Base-by-base conservation (phyloP, 1,284 basidiomycete species). In the Rhodotorula mucilaginosa region DNA sequence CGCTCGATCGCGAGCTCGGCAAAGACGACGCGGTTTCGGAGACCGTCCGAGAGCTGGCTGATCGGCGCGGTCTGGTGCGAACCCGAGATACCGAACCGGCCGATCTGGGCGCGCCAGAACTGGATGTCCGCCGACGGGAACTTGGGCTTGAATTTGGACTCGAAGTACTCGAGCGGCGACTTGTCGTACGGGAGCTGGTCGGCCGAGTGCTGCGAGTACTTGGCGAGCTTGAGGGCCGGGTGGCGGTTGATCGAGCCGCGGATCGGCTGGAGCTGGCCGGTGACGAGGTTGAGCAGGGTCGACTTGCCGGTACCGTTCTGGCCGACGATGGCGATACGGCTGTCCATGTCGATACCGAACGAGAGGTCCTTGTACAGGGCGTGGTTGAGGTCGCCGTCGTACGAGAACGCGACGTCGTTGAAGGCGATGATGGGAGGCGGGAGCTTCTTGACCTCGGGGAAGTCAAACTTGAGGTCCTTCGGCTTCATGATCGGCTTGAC, bases 231-330 rank as follows among this genome's bases (percentile, higher is more conserved):
- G 78, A 99, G 86, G 51, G 86, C 87, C 64, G 90, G 85, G 82
- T 99, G 96, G 78, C 93, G 92, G 64, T 90, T 90, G 76, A 99
- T 82, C 34, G 91, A 91, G 64, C 96, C 96, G 80, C 92, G 87
- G 71, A 83, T 84, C 2, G 97, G 93, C 77, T 90, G 89, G 51
- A 97, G 86, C 21, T 81, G 86, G 64, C 92, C 87, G 15, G 91
- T 98, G 83, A 99, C 93, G 70, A 99, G 88, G 84, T 98, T 90
- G 59, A 99, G 87, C 64, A 99, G 88, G 13, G 96, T 99, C 49
- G 96, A 98, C 82, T 99, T 99, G 74, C 96, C 96, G 48, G 96
- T 90, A 79, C 96, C 96, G 84, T 99, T 99, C 76, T 95, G 93
- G 71, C 97, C 96, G 77, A 99, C 93, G 80, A 99, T 98, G 78